Percentiles rank a stretch among this genome's conserved stretches.
These are phyloP conservation scores for Oryza nivara DNA, from an alignment of 176 grass and related monocot genomes.

Conservation along the genomic window DNA sequence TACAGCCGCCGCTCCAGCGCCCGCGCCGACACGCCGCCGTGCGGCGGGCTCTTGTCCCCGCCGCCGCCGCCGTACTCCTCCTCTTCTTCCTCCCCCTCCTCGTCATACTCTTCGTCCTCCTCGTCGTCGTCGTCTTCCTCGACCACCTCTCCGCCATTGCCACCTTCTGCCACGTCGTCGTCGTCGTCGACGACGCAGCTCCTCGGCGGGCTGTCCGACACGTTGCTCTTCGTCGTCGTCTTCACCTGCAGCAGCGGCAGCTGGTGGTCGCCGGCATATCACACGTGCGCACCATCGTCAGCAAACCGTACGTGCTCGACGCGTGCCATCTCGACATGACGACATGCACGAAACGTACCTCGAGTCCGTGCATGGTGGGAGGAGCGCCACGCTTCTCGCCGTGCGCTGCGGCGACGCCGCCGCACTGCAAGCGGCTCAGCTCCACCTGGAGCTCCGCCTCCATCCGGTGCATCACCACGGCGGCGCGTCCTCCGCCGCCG, in stretches of 20 bases:
- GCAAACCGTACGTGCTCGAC: not conserved
- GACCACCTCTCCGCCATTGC: not conserved
- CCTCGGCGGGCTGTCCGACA: constrained; percentile 30
- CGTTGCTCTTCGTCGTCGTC: constrained; percentile 15
- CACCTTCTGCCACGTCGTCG: not conserved
- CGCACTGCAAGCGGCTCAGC: constrained; percentile 52
- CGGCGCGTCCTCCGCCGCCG: constrained; percentile 22
- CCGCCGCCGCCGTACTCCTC: not conserved
- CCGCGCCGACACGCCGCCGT: constrained; percentile 74
- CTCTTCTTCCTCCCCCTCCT: not conserved
- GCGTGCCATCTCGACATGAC: not conserved
- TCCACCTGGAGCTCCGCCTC: constrained; percentile 78
- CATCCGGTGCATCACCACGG: constrained; percentile 54
- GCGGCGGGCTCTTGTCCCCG: constrained; percentile 32
- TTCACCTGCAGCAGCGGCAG: constrained; percentile 41
- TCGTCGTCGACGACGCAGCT: constrained; percentile 40
- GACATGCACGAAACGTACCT: constrained; percentile 30
- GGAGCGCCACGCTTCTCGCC: constrained; percentile 21
- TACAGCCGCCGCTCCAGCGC: constrained; percentile 85
- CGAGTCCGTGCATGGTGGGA: constrained; percentile 29
- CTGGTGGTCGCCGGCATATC: constrained; percentile 1
- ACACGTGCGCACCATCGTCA: not conserved
- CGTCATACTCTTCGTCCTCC: not conserved
- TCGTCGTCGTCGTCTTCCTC: not conserved
- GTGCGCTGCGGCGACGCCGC: not conserved